phyloP scores from a whole-genome alignment of 2,329 filamentous ascomycete species.

The Ophiosphaerella korrae region DNA sequence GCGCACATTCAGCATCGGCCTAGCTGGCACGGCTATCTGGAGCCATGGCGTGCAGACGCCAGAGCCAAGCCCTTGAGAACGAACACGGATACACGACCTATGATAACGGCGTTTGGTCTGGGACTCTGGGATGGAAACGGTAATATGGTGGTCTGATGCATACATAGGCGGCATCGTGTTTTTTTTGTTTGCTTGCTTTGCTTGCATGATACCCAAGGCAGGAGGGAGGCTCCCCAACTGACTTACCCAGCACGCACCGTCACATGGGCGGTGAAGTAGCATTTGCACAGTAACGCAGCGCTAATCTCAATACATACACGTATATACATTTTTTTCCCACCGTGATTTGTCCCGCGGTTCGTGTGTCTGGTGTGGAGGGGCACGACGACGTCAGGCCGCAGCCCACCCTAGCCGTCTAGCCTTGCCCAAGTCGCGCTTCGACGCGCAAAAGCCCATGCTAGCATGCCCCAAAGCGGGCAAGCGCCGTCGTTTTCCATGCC shows the following conservation, averaged over 20 bases:
- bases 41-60: constrained; percentile 44
- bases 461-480: neutral
- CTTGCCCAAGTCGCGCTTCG: constrained; percentile 14
- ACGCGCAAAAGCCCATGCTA: constrained; percentile 14
- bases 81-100: neutral
- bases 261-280: constrained; percentile 6
- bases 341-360: constrained; percentile 1
- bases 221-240: neutral
- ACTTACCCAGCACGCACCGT: neutral
- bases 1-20: constrained; percentile 14
- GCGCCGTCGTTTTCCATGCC: neutral
- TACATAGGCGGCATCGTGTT: neutral
- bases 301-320: neutral
- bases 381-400: constrained; percentile 17
- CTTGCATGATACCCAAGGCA: constrained; percentile 15
- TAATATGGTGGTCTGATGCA: neutral
- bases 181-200: constrained; percentile 5
- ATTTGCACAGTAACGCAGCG: constrained; percentile 1
- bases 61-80: constrained; percentile 44
- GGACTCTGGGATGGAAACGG: neutral
- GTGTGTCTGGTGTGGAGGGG: constrained; percentile 8
- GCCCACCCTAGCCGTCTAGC: constrained; percentile 3
- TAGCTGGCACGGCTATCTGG: constrained; percentile 39
- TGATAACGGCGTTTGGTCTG: neutral
- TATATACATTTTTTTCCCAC: neutral